Base-by-base conservation (phyloP, 768 basidiomycete genomes). In the Leccinum barrowsii region DNA sequence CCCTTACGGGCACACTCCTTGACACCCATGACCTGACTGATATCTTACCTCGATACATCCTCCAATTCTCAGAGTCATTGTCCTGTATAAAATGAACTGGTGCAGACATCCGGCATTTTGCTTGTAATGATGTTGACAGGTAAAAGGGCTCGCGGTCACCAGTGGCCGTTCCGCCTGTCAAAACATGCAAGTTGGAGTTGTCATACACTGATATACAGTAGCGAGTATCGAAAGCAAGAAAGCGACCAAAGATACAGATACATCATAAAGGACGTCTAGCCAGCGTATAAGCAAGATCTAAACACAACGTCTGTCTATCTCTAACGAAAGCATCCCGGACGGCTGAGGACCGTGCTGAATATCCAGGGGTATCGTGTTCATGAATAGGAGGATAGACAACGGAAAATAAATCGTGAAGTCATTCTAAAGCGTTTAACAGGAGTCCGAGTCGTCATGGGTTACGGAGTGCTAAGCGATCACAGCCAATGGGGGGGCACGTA, bases 1-100 rank as follows among this genome's bases (percentile, higher is more conserved):
- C 32, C 28, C 37, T 49, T 21, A 1, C 48, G 47, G 19, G 5
- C 58, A 32, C 64, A 24, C 46, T 66, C 65, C 26, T 66, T 63
- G 19, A 34, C 21, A 30, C 21, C 11, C 51, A 52, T 46, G 37
- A n/a, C 21, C 12, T 47, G 40, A 42, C 56, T 60, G 52, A 48
- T 60, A 56, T 48, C 26, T 60, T 50, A 56, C 56, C 32, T 54
- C 51, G 24, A 17, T 37, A 40, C 21, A 34, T 4, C 44, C 40
- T 50, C 42, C 30, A 8, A 35, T 48, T 21, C 13, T n/a, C 13
- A 17, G 19, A 22, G 22, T 46, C 19, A 22, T 17, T 54, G 46
- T 42, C 49, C 6, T 63, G 60, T 59, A 63, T 47, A 35, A 47
- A 62, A 40, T 57, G 46, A 52, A 56, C 24, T 22, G 34, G 46